These are phyloP conservation scores for Teunomyces pallodes DNA, from an alignment of 805 yeast genomes.

Conservation along the genomic window DNA sequence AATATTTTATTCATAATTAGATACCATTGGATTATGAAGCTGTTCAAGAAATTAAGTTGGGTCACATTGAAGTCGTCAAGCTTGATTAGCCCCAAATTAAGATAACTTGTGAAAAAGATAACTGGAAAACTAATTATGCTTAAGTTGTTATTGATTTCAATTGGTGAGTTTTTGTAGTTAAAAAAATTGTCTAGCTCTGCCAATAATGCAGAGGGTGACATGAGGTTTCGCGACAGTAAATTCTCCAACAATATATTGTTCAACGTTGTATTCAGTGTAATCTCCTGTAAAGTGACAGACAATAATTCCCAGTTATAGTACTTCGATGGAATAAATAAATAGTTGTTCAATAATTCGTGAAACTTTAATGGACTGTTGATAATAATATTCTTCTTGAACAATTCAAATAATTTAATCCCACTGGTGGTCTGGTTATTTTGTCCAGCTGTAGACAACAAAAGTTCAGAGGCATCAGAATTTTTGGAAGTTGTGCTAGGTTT, in stretches of 20 bases:
- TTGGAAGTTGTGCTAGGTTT: not conserved
- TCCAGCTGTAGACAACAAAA: slow-evolving; percentile 1
- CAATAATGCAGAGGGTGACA: slow-evolving; percentile 10
- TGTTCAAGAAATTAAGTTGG: slow-evolving; percentile 30
- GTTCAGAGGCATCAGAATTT: not conserved
- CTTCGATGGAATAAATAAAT: slow-evolving; percentile 41
- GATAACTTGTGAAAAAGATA: slow-evolving; percentile 35
- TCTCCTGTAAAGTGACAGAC: slow-evolving; percentile 47
- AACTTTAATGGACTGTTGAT: slow-evolving; percentile 50
- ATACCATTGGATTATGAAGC: slow-evolving; percentile 45
- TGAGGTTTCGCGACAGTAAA: slow-evolving; percentile 11
- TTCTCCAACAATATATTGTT: slow-evolving; percentile 15
- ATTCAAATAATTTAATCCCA: slow-evolving; percentile 25
- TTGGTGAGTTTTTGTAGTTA: slow-evolving; percentile 10
- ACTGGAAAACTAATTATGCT: slow-evolving; percentile 52
- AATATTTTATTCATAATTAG: slow-evolving; percentile 44
- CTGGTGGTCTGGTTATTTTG: not conserved
- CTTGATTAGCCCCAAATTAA: slow-evolving; percentile 22
- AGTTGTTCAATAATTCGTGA: slow-evolving; percentile 48
- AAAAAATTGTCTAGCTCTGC: slow-evolving; percentile 14
- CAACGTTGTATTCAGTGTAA: slow-evolving; percentile 24
- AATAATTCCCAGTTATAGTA: slow-evolving; percentile 46
- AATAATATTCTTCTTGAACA: slow-evolving; percentile 48
- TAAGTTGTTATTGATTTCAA: slow-evolving; percentile 45
- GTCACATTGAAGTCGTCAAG: slow-evolving; percentile 23